A percentile compares a stretch with the other conserved stretches of the same genome.
These are phyloP conservation scores for Dactylonectria estremocensis DNA, from an alignment of 2,329 filamentous ascomycete species.

Conservation along the genomic window DNA sequence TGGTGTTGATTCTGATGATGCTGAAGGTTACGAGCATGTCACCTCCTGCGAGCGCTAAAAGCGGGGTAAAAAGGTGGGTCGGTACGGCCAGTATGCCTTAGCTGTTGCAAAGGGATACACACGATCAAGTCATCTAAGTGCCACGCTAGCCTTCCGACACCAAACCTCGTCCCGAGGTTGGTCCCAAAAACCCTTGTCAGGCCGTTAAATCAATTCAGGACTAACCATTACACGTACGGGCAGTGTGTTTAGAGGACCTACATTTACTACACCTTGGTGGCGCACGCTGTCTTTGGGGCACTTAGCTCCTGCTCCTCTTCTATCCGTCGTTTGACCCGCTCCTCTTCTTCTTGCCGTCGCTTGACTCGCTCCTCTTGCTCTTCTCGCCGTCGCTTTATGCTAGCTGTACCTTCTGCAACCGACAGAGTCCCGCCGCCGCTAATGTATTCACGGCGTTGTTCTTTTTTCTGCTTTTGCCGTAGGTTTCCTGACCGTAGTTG, in stretches of 20 bases:
- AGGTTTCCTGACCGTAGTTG: conserved; percentile 8
- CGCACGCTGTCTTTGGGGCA: conserved; percentile 4
- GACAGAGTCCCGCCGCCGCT: conserved; percentile 3
- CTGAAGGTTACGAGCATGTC: no score
- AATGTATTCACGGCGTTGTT: conserved; percentile 1
- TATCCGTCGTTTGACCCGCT: not conserved
- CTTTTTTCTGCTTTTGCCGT: not conserved
- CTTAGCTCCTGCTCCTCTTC: conserved; percentile 8
- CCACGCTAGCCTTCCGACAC: no score
- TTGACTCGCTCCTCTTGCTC: not conserved
- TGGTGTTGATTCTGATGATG: no score
- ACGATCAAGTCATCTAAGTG: no score
- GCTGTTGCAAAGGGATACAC: no score
- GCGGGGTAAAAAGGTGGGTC: no score
- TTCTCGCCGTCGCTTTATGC: conserved; percentile 5
- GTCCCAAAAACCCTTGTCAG: no score
- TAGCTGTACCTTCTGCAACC: conserved; percentile 4
- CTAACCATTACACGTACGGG: conserved; percentile 10
- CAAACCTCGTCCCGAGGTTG: no score
- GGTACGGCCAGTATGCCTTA: no score
- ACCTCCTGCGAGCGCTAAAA: no score
- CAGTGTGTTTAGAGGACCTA: conserved; percentile 4
- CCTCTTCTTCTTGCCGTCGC: not conserved
- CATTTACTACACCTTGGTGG: conserved; percentile 11
- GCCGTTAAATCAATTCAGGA: conserved; percentile 6